Conservation (phyloP, 73 alveolate genomes). For the Effrenium voratum region DNA sequence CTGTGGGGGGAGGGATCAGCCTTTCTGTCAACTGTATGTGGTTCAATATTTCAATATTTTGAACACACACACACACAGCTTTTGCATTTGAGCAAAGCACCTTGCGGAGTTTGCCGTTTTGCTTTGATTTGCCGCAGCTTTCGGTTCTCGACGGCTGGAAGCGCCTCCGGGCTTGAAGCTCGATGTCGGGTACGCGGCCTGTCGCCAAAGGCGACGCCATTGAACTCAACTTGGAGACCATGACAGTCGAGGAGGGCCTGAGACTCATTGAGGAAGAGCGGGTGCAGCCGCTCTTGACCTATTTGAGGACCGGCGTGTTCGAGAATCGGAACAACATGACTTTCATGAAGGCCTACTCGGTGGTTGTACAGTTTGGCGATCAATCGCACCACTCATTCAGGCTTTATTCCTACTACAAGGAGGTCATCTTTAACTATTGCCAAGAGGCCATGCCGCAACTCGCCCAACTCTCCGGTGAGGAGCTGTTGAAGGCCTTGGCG, state of each 20-base stretch:
- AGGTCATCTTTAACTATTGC: slow-evolving; percentile 78
- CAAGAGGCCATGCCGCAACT: slow-evolving; percentile 27
- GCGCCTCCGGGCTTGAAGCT: no score
- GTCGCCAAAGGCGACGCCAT: slow-evolving; percentile 93
- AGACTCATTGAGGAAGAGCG: slow-evolving; percentile 74
- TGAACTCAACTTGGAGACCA: slow-evolving; percentile 74
- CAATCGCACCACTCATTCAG: slow-evolving; percentile 80
- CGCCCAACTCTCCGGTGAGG: slow-evolving; percentile 54
- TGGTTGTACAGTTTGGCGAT: slow-evolving; percentile 94
- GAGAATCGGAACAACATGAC: slow-evolving; percentile 89
- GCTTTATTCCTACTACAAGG: slow-evolving; percentile 69
- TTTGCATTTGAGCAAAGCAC: no score
- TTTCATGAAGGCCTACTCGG: slow-evolving; percentile 93
- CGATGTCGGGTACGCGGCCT: no score
- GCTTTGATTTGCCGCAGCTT: no score
- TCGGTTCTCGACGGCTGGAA: no score
- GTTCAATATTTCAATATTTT: no score
- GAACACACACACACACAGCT: no score
- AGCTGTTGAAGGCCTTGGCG: slow-evolving; percentile 37
- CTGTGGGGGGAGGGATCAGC: no score
- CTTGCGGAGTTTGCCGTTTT: no score
- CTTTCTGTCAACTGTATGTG: no score
- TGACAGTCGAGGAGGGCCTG: slow-evolving; percentile 93
- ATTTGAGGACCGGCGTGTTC: slow-evolving; percentile 70
- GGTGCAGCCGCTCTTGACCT: slow-evolving; percentile 89